Base-by-base conservation (phyloP, 2,329 filamentous ascomycete genomes). In the Penicillium sp. region DNA sequence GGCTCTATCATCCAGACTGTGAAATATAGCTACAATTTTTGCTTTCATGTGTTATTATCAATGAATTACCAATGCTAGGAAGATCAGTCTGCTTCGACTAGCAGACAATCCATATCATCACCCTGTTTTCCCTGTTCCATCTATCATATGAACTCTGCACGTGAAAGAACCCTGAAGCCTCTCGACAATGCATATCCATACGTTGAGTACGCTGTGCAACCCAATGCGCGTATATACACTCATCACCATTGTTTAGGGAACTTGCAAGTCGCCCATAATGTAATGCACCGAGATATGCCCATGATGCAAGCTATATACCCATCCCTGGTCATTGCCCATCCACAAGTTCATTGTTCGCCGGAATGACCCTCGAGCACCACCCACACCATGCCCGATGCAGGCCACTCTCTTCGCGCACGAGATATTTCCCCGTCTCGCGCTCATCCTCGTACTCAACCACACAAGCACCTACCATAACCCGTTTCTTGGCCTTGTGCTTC, bases 361-460 rank as follows among this genome's bases (percentile, higher is more conserved):
- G 88, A 54, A 96, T 86, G 3, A 92, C 88, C 61, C 92, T 83
- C 74, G 83, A 86, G 74, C 94, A 98, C 93, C 94, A 97, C 0
- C 90, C 91, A 75, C 93, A 98, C 91, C 92, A 96, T 72, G 90
- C 92, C 61, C 93, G 84, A 58, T 87, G 82, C 51, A 78, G 76
- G 0, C 91, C 90, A 14, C 81, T 81, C 55, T 88, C 83, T 76
- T 98, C 94, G 25, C 89, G 80, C 15, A 83, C 82, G 28, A 97
- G 79, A 65, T 90, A 89, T 58, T 83, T 82, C 4, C 86, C 86
- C 7, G 83, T 82, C 38, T 84, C 84, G 57, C 85, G 83, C 76
- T 96, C 91, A 71, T 94, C 91, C 64, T 91, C 90, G 78, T 88
- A 92, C 73, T 96, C 91, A 62, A 90, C 89, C 12, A 97, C 94